These are phyloP conservation scores for Prinsepia uniflora DNA, from an alignment of 306 rosid genomes.

Conservation along the genomic window DNA sequence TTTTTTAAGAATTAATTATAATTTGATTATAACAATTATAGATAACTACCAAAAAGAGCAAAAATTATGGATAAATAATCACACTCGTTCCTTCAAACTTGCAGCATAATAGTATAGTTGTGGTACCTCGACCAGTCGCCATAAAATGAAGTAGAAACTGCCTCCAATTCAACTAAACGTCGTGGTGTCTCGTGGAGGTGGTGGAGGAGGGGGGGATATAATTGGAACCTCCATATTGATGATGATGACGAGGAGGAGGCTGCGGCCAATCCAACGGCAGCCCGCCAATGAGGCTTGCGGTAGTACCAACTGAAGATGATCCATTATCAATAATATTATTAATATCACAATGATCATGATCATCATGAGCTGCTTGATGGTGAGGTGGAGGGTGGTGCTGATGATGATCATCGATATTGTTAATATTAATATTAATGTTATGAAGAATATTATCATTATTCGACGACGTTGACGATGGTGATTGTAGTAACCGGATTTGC, in stretches of 20 bases:
- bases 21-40: no score
- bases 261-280: background rate
- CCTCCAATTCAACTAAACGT: no score
- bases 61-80: no score
- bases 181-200: accelerated
- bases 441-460: background rate
- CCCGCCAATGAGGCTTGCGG: background rate
- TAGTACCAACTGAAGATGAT: background rate
- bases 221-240: no score
- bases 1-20: no score
- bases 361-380: background rate
- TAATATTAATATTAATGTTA: background rate
- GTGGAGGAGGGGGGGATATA: no score
- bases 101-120: no score
- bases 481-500: constrained; percentile 71
- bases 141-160: no score
- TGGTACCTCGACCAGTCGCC: no score
- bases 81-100: no score
- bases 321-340: background rate
- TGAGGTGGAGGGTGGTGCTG: background rate
- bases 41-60: no score
- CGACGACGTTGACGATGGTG: constrained; percentile 27
- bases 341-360: background rate
- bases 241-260: background rate
- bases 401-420: background rate